Conservation (phyloP, 2,329 filamentous ascomycete genomes). For the Conoideocrella luteorostrata region DNA sequence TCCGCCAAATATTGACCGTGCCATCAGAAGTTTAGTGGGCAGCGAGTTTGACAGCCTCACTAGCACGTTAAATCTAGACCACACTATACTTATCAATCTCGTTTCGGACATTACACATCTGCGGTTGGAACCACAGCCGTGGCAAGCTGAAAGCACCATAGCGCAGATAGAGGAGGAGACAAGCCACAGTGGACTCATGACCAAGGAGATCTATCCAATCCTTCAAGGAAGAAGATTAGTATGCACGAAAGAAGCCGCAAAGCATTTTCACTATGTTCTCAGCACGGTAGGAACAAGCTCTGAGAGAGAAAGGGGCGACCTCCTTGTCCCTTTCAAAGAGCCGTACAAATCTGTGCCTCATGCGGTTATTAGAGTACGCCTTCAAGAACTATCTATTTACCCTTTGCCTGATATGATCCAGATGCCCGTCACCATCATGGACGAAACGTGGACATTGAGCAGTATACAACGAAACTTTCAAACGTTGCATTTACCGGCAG, state of each 20-base stretch:
- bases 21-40: conserved; percentile 24
- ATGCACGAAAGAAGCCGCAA: conserved; percentile 32
- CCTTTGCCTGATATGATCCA: conserved; percentile 25
- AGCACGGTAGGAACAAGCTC: conserved; percentile 29
- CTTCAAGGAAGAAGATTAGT: conserved; percentile 25
- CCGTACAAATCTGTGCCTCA: conserved; percentile 8
- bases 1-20: conserved; percentile 18
- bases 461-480: conserved; percentile 19
- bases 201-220: conserved; percentile 28
- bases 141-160: conserved; percentile 26
- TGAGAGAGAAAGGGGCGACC: conserved; percentile 27
- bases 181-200: conserved; percentile 24
- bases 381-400: conserved; percentile 27
- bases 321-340: conserved; percentile 25
- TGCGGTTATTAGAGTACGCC: conserved; percentile 17
- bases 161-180: conserved; percentile 30
- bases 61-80: conserved; percentile 32
- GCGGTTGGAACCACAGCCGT: conserved; percentile 24
- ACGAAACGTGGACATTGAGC: conserved; percentile 20
- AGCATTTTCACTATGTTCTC: conserved; percentile 31
- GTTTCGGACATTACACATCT: conserved; percentile 34
- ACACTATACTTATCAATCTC: conserved; percentile 34
- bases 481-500: conserved; percentile 22
- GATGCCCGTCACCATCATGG: conserved; percentile 27
- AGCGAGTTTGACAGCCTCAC: conserved; percentile 27